Conservation (phyloP, 2,329 filamentous ascomycete species). For the Penicillium griseofulvum region DNA sequence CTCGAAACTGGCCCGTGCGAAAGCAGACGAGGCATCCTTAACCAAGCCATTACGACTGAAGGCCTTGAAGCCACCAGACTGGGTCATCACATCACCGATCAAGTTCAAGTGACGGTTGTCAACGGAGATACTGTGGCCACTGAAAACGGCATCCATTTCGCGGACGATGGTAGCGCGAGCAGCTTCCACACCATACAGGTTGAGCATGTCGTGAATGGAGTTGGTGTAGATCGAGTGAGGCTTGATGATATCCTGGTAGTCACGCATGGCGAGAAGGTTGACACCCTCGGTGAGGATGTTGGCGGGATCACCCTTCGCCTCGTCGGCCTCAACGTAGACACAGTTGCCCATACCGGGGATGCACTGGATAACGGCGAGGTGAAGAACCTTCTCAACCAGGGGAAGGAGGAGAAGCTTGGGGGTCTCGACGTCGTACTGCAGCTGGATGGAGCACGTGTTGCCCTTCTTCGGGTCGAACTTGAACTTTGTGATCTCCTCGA, state of each 20-base stretch:
- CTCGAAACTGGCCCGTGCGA: slow-evolving; percentile 99
- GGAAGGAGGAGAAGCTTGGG: slow-evolving; percentile 93
- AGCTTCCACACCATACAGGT: slow-evolving; percentile 88
- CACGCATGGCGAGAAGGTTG: slow-evolving; percentile 88
- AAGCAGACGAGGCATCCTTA: slow-evolving; percentile 78
- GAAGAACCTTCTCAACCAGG: slow-evolving; percentile 77
- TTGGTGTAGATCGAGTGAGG: slow-evolving; percentile 86
- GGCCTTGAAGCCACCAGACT: slow-evolving; percentile 79
- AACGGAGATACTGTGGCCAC: slow-evolving; percentile 85
- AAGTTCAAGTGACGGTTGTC: slow-evolving; percentile 90
- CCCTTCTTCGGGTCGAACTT: slow-evolving; percentile 73
- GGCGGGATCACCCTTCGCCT: slow-evolving; percentile 49
- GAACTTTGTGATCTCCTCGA: slow-evolving; percentile 70
- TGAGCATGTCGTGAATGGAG: slow-evolving; percentile 81
- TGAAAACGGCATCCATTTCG: slow-evolving; percentile 83
- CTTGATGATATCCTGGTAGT: slow-evolving; percentile 80
- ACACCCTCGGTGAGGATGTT: slow-evolving; percentile 76
- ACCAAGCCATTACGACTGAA: slow-evolving; percentile 87
- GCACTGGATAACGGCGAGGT: slow-evolving; percentile 79
- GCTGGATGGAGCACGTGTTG: slow-evolving; percentile 73
- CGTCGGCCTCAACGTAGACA: slow-evolving; percentile 62
- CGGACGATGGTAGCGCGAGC: slow-evolving; percentile 81
- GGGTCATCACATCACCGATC: slow-evolving; percentile 98
- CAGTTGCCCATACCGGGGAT: slow-evolving; percentile 74
- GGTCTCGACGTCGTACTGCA: slow-evolving; percentile 75